Evolutionary conservation across 257 asterid species (phyloP), one percentile per base, ranked within the genome.

Genomic region (Catharanthus roseus): DNA sequence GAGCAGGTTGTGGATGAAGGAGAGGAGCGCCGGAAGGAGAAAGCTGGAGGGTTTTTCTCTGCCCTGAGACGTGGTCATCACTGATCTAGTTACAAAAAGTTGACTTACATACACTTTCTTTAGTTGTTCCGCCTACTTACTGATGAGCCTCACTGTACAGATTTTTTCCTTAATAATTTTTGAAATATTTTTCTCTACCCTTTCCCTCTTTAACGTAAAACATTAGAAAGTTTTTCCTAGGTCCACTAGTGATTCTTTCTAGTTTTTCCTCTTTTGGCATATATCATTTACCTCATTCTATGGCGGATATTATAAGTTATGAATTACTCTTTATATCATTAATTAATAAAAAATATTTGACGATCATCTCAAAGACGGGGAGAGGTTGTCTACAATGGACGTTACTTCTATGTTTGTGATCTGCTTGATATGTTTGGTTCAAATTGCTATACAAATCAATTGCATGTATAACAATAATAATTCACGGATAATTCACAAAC

Each of bases 1-100:
- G 77, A 38, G 70, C 89, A 93, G 99, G 95, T 89, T 44, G 96
- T 85, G 67, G 86, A 82, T 53, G 97, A 88, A 47, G 92, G 86
- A 57, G 87, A 81, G 23, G 91, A 90, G 70, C 87, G 84, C 26
- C 86, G 87, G 50, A 90, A 87, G 86, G 97, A 90, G 71, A 90
- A 87, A 82, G 70, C 91, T n/a, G 88, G 92, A 75, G 96, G 98
- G 38, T 87, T 93, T 64, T 90, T 90, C 74, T 89, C 98, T 19
- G 62, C 95, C n/a, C 81, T 90, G 65, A 82, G 96, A 68, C 91
- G 89, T 8, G 91, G 90, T 51, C 89, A 86, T 77, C 86, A 89
- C 78, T 86, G 79, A 86, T 57, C 47, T 19, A 50, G 34, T 38
- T 19, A 34, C 24, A 34, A 34, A 51, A 34, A 34, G 28, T 15